Evolutionary conservation across 257 asterid genomes (phyloP), one percentile per base, ranked within the genome.

Genomic region (Ehretia macrophylla): DNA sequence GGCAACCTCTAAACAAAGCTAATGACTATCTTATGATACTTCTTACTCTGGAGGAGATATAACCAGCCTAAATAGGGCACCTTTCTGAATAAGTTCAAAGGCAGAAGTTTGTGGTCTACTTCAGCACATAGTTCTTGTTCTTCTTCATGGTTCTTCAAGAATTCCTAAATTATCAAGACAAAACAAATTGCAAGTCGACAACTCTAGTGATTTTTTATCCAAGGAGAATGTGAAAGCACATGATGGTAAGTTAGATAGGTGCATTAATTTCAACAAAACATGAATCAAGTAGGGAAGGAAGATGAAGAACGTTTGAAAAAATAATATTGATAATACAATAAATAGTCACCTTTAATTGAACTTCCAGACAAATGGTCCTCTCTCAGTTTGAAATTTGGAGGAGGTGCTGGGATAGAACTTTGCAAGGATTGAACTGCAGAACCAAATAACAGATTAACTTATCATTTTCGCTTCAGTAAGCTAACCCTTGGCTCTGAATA

Each of bases 291-390:
- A 27, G 35, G 35, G 35, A 27, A 27, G 35, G 35, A 27, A 27
- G 35, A 27, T 27, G 6, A 27, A 27, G 35, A 27, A 27, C 35
- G 3, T 27, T 27, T n/a, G n/a, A 6, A 27, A 27, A 27, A 27
- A 27, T 27, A 27, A 1, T 20, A 52, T 11, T 20, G 8, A 5
- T 51, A 19, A 67, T 19, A 17, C 38, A 53, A 55, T 42, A 39
- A 51, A 42, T 14, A 40, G 23, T 76, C 70, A 89, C 95, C 97
- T 89, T 86, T 89, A 9, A 79, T 75, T 42, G 92, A 89, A 84
- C 91, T 87, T 70, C 90, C 95, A 17, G 96, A 65, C 52, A 86
- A 68, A 66, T 81, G 88, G 61, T 81, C 95, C 55, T 87, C 97
- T 77, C 96, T 79, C 66, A 69, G 78, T 81, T 79, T 79, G 74